A percentile compares a stretch with the other conserved stretches of the same genome.
These are phyloP conservation scores for Aspergillus transmontanensis DNA, from an alignment of 2,329 filamentous ascomycete genomes.

Conservation along the genomic window DNA sequence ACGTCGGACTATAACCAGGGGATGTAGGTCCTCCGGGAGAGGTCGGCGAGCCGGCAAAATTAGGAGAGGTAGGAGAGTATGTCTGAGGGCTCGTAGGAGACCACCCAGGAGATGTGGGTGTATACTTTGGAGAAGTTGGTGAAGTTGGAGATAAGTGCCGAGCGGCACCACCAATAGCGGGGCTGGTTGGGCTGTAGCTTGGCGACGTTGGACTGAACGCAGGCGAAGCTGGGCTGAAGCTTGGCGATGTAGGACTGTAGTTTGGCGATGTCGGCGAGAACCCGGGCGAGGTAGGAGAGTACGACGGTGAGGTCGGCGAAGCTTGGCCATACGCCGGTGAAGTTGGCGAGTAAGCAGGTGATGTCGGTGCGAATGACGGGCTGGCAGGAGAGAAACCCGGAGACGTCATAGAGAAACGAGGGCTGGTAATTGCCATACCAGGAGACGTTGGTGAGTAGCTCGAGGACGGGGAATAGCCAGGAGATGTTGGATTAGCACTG, in stretches of 20 bases:
- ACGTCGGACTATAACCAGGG: constrained; percentile 48
- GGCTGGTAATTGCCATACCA: constrained; percentile 60
- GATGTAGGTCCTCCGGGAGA: constrained; percentile 44
- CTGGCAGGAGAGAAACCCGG: constrained; percentile 58
- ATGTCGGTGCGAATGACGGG: constrained; percentile 57
- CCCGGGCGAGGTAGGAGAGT: constrained; percentile 58
- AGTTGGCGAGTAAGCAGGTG: constrained; percentile 73
- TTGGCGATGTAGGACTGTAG: constrained; percentile 63
- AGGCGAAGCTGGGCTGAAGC: constrained; percentile 55
- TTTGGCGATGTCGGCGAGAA: constrained; percentile 62
- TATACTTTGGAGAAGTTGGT: constrained; percentile 57
- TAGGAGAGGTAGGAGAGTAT: constrained; percentile 54
- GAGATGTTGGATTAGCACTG: constrained; percentile 71
- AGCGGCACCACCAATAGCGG: constrained; percentile 46
- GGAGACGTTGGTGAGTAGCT: constrained; percentile 77
- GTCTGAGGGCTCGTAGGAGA: constrained; percentile 50
- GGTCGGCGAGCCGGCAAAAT: constrained; percentile 50
- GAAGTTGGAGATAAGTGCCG: constrained; percentile 49
- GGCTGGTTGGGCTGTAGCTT: constrained; percentile 59
- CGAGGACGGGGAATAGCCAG: constrained; percentile 63
- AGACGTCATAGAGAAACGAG: constrained; percentile 54
- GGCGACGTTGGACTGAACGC: constrained; percentile 61
- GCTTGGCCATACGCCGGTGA: constrained; percentile 69
- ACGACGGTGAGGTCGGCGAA: constrained; percentile 63
- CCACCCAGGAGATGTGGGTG: constrained; percentile 57